Evolutionary conservation across 2,329 filamentous ascomycete species (phyloP).

Genomic region (Akanthomyces lecanii): DNA sequence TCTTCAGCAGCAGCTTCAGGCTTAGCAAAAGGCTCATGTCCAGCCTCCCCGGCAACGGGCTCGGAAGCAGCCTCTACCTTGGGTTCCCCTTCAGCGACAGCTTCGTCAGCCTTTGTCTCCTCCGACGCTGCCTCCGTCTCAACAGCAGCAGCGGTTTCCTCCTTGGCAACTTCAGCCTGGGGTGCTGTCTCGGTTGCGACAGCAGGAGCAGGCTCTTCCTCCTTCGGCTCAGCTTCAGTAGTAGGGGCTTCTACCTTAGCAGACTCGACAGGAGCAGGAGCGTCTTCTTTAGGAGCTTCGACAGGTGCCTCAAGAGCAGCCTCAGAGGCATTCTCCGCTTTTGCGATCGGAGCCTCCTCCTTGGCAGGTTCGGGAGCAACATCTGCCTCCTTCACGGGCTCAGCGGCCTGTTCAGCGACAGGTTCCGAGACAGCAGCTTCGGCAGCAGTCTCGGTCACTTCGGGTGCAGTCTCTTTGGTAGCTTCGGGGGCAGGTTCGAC

Average conservation of each 20-base stretch:
- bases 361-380: neutral
- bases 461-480: neutral
- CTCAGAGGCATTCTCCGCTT: neutral
- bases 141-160: neutral
- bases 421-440: neutral
- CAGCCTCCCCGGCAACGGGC: neutral
- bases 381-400: neutral
- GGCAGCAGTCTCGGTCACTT: conserved; percentile 4
- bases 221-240: neutral
- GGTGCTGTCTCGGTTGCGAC: neutral
- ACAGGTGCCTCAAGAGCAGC: neutral
- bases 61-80: neutral
- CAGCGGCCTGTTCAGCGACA: neutral
- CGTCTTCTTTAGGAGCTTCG: neutral
- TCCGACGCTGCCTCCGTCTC: neutral
- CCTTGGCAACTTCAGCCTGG: neutral
- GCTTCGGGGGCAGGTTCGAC: conserved; percentile 21
- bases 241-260: neutral
- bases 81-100: neutral
- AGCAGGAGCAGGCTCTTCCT: too few species aligned
- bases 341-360: neutral
- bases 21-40: neutral
- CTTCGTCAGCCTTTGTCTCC: neutral
- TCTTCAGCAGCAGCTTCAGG: conserved; percentile 4
- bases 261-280: neutral